Evolutionary conservation across 495 filamentous ascomycete genomes (phyloP).

Genomic region (Bathelium albidoporum): DNA sequence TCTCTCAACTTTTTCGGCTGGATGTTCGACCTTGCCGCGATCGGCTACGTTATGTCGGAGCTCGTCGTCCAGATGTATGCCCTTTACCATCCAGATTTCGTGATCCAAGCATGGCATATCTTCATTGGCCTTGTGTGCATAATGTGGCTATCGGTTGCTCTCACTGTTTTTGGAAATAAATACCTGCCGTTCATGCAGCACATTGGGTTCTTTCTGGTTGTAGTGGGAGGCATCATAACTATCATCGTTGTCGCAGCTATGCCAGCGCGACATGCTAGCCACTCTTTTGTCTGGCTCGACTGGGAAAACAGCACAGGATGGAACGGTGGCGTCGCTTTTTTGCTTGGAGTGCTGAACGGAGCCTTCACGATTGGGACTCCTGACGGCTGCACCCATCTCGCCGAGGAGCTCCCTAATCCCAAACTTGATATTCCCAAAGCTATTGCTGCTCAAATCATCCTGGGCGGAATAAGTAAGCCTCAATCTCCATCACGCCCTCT

Average conservation of each 20-base stretch:
- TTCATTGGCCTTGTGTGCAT: constrained; percentile 60
- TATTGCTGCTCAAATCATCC: constrained; percentile 33
- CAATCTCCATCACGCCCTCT: constrained; percentile 36
- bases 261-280: constrained; percentile 51
- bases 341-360: constrained; percentile 74
- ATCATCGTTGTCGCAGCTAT: constrained; percentile 67
- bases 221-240: constrained; percentile 58
- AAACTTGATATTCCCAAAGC: constrained; percentile 51
- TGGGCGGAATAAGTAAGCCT: constrained; percentile 27
- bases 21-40: constrained; percentile 57
- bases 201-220: constrained; percentile 56
- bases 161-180: constrained; percentile 61
- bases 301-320: constrained; percentile 62
- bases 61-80: constrained; percentile 63
- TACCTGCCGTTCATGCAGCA: constrained; percentile 56
- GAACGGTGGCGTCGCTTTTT: constrained; percentile 63
- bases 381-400: constrained; percentile 57
- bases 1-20: constrained; percentile 77
- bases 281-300: constrained; percentile 50
- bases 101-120: constrained; percentile 58
- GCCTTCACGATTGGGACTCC: constrained; percentile 78
- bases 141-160: constrained; percentile 53
- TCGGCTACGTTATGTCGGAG: constrained; percentile 57
- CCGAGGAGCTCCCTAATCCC: constrained; percentile 69
- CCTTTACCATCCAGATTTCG: constrained; percentile 54